Evolutionary conservation across 331 rosid genomes (phyloP).

Genomic region (Malus hybrid): DNA sequence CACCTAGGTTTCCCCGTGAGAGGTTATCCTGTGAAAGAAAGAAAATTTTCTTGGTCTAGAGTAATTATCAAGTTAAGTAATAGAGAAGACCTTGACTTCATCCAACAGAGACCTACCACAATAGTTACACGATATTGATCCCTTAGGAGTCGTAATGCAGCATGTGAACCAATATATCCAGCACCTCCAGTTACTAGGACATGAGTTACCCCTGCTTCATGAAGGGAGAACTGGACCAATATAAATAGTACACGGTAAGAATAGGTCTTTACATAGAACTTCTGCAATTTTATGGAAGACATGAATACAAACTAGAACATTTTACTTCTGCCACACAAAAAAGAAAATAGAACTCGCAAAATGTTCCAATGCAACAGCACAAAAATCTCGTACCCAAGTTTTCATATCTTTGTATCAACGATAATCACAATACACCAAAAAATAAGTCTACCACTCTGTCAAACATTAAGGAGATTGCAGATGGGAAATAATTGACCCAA

Average conservation of each 20-base stretch:
- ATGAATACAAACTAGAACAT: background rate
- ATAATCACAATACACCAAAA: background rate
- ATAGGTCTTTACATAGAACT: background rate
- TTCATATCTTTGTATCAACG: background rate
- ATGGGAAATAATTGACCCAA: background rate
- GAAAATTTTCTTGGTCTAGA: constrained; percentile 3
- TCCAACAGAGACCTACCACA: constrained; percentile 54
- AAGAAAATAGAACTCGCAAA: background rate
- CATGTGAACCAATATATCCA: constrained; percentile 98
- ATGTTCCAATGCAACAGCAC: background rate
- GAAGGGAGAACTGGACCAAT: constrained; percentile 55
- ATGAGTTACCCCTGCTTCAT: constrained; percentile 77
- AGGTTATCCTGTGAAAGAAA: constrained; percentile 66
- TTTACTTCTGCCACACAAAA: background rate
- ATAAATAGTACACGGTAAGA: background rate
- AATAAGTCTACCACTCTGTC: background rate
- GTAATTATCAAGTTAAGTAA: background rate
- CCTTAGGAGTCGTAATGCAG: constrained; percentile 72
- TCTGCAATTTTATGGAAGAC: background rate
- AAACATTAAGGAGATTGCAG: background rate
- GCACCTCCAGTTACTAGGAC: constrained; percentile 99
- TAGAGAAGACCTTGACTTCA: background rate
- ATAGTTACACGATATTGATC: constrained; percentile 84
- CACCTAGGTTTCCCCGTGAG: constrained; percentile 94
- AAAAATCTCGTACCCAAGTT: background rate